These are phyloP conservation scores for Eucalyptus pauciflora DNA, from an alignment of 345 rosid species.

Conservation along the genomic window DNA sequence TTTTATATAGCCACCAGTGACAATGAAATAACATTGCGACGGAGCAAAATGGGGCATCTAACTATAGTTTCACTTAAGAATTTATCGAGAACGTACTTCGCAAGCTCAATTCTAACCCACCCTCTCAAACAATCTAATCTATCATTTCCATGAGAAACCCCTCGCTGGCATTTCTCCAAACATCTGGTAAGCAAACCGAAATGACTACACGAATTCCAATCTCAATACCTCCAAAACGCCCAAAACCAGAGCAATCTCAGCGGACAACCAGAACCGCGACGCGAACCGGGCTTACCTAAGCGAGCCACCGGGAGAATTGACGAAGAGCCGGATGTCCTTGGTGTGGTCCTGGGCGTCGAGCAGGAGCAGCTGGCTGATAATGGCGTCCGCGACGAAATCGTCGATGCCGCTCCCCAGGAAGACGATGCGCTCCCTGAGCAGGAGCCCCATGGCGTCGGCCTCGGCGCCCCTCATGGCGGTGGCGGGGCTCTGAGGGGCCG, in stretches of 20 bases:
- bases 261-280: background rate
- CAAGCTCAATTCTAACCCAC: background rate
- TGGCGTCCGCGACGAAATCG: conserved; percentile 83
- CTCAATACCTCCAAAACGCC: background rate
- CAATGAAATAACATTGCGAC: background rate
- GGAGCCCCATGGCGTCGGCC: conserved; percentile 76
- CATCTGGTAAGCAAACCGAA: background rate
- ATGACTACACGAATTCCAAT: background rate
- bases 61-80: background rate
- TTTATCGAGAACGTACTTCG: background rate
- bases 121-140: background rate
- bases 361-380: conserved; percentile 71
- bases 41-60: background rate
- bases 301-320: conserved; percentile 85
- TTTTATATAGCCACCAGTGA: background rate
- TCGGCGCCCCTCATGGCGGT: conserved; percentile 69
- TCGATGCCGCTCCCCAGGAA: conserved; percentile 70
- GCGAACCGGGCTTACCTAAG: conserved; percentile 34
- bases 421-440: conserved; percentile 76
- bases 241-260: background rate
- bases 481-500: conserved; percentile 46
- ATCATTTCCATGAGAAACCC: background rate
- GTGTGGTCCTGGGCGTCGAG: conserved; percentile 90
- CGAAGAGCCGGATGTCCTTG: conserved; percentile 78
- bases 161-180: background rate